Percentiles rank a stretch among this genome's conserved stretches.
These are phyloP conservation scores for Colletotrichum salicis DNA, from an alignment of 2,329 filamentous ascomycete genomes.

Conservation along the genomic window DNA sequence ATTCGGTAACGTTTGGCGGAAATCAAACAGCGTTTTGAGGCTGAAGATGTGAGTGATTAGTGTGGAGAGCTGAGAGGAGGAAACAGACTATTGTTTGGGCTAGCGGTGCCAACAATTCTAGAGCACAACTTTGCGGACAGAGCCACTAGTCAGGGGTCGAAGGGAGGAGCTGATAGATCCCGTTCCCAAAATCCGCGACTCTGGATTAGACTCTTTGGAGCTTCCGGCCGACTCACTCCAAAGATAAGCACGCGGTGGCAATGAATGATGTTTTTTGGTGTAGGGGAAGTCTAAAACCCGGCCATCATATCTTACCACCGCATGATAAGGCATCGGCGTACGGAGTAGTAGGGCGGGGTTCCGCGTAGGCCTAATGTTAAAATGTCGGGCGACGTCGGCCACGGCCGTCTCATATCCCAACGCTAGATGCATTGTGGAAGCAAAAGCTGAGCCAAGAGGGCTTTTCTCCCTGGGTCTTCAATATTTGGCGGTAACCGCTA, in stretches of 20 bases:
- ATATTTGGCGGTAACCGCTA: neutral
- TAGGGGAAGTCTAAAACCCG: no score
- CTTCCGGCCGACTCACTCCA: neutral
- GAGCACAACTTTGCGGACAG: neutral
- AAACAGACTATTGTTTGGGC: neutral
- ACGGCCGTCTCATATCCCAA: constrained; percentile 4
- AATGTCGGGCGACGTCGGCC: neutral
- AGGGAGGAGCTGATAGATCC: neutral
- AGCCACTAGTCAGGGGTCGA: neutral
- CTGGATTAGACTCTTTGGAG: neutral
- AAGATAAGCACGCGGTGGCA: no score
- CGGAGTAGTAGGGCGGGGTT: neutral
- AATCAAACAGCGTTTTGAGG: neutral
- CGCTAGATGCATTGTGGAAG: constrained; percentile 1
- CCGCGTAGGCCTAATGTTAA: neutral
- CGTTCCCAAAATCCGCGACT: neutral
- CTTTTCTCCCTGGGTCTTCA: neutral
- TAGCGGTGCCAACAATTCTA: neutral
- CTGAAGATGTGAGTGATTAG: neutral
- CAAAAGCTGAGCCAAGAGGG: neutral
- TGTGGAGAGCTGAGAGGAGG: neutral
- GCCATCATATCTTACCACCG: no score
- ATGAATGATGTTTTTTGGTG: no score
- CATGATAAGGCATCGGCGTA: no score
- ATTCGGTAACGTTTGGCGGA: neutral